Percentiles rank a stretch among this genome's conserved stretches.
Evolutionary conservation across 768 basidiomycete genomes (phyloP).

Genomic region (Mycena galericulata): DNA sequence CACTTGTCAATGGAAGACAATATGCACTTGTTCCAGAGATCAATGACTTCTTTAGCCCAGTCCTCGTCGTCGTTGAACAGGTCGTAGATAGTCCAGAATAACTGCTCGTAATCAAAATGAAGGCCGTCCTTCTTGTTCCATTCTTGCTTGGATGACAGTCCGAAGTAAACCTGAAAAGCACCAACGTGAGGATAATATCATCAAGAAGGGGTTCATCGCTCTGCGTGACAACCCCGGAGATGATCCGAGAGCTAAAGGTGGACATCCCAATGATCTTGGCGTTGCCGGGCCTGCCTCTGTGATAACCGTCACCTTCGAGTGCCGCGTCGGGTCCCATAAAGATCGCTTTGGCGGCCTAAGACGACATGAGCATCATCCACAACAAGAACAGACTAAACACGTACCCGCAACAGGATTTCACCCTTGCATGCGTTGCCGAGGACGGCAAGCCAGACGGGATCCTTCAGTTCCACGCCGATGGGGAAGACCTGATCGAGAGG

Average conservation of each 20-base stretch:
- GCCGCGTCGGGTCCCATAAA: constrained; percentile 11
- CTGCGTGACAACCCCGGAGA: constrained; percentile 1
- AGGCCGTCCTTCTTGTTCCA: not conserved
- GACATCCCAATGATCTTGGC: not conserved
- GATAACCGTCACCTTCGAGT: constrained; percentile 14
- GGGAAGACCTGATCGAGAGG: constrained; percentile 4
- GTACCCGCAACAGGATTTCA: not conserved
- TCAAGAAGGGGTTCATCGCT: not conserved
- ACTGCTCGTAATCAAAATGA: not conserved
- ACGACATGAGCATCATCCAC: not conserved
- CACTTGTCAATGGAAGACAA: not conserved
- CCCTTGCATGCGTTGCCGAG: not conserved
- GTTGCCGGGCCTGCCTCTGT: not conserved
- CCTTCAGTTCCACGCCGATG: not conserved
- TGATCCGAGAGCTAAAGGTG: not conserved
- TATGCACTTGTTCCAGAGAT: constrained; percentile 1
- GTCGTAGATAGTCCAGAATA: not conserved
- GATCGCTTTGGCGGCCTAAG: constrained; percentile 8
- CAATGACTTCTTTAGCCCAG: not conserved
- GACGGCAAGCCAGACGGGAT: not conserved
- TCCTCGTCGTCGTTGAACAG: not conserved
- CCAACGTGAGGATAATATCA: not conserved
- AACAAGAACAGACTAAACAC: not conserved
- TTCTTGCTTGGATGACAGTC: constrained; percentile 1
- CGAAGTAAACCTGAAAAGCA: constrained; percentile 3